Evolutionary conservation across 2,329 filamentous ascomycete genomes (phyloP).

Genomic region (Aspergillus floridensis): DNA sequence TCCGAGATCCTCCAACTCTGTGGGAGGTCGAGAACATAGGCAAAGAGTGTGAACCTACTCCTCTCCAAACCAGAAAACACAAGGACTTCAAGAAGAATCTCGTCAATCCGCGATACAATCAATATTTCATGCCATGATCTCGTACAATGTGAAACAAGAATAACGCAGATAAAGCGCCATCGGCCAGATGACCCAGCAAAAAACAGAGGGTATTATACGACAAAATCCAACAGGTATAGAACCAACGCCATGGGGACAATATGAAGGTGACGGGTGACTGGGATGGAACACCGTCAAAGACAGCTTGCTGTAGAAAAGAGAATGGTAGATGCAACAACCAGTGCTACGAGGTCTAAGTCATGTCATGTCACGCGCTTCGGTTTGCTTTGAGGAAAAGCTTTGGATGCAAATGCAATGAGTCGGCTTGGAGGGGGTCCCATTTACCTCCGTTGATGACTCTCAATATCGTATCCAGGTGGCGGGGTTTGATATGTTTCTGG

Average conservation of each 20-base stretch:
- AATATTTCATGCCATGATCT: slow-evolving; percentile 4
- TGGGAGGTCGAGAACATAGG: not conserved
- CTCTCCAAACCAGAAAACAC: not conserved
- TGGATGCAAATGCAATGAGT: not conserved
- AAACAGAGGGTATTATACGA: slow-evolving; percentile 7
- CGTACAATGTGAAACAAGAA: not conserved
- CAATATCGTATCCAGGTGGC: slow-evolving; percentile 23
- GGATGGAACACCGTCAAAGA: not conserved
- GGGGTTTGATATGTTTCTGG: slow-evolving; percentile 31
- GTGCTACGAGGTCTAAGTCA: not conserved
- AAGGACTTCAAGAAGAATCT: not conserved
- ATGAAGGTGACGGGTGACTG: not conserved
- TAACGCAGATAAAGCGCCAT: not conserved
- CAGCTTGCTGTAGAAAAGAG: not conserved
- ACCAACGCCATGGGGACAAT: slow-evolving; percentile 1
- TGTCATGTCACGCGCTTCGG: not conserved
- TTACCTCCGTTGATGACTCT: slow-evolving; percentile 11
- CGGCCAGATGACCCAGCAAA: not conserved
- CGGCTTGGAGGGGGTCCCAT: not conserved
- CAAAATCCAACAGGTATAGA: not conserved
- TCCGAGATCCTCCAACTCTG: too few relatives aligned
- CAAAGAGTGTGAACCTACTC: not conserved
- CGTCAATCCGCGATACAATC: slow-evolving; percentile 1
- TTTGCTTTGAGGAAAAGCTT: not conserved
- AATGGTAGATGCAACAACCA: not conserved